Percentiles rank a stretch among this genome's conserved stretches.
phyloP scores from a whole-genome alignment of 306 rosid genomes.

The Cucumis hystrix region DNA sequence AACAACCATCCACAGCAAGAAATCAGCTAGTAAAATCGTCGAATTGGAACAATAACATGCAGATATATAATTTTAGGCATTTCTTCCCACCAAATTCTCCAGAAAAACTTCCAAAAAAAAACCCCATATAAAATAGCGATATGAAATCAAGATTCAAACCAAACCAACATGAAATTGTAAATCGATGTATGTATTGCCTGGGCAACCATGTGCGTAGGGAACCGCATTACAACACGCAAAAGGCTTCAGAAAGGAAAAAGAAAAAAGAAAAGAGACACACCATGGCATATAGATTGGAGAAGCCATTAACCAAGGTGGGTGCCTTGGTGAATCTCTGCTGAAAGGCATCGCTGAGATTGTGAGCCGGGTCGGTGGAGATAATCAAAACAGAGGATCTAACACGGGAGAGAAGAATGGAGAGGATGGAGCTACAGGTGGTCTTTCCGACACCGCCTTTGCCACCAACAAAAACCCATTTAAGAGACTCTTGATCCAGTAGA shows the following conservation, averaged over 20 bases:
- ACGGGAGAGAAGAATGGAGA: conserved; percentile 65
- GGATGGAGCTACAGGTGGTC: conserved; percentile 87
- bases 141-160: neutral
- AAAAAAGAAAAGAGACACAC: conserved; percentile 15
- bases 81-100: neutral
- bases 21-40: neutral
- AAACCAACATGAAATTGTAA: neutral
- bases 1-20: neutral
- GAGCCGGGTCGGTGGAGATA: conserved; percentile 98
- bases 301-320: conserved; percentile 86
- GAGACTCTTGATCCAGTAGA: conserved; percentile 63
- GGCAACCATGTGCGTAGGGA: neutral
- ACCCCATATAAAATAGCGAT: neutral
- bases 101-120: neutral
- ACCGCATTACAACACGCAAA: neutral
- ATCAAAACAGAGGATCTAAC: conserved; percentile 85
- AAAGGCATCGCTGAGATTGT: conserved; percentile 96
- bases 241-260: neutral
- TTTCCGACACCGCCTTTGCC: conserved; percentile 98
- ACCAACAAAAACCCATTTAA: conserved; percentile 96
- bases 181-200: neutral
- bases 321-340: conserved; percentile 84
- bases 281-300: conserved; percentile 89
- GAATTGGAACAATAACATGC: conserved; percentile 7
- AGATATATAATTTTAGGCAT: neutral